A percentile compares a stretch with the other conserved stretches of the same genome.
Conservation (phyloP, 2,329 filamentous ascomycete genomes). For the Graphium sp. region DNA sequence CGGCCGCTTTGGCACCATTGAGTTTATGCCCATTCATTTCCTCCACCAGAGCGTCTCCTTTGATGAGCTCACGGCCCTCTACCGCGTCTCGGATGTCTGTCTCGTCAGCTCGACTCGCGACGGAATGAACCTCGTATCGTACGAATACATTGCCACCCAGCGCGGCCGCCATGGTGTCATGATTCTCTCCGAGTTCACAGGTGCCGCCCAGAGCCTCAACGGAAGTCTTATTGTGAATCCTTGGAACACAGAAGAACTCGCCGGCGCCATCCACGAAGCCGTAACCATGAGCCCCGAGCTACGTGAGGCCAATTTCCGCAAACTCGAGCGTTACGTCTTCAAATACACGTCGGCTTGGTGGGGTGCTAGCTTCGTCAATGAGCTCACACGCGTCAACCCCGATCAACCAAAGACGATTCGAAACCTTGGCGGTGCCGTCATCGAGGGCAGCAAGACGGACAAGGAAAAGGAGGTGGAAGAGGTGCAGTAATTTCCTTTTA, state of each 20-base stretch:
- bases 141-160: slow-evolving; percentile 95
- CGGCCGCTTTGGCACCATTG: slow-evolving; percentile 88
- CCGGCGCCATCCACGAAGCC: slow-evolving; percentile 86
- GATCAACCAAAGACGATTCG: slow-evolving; percentile 22
- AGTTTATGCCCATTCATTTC: slow-evolving; percentile 99
- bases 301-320: slow-evolving; percentile 72
- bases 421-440: slow-evolving; percentile 21
- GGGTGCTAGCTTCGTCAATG: slow-evolving; percentile 82
- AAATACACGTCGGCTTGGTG: slow-evolving; percentile 98
- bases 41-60: slow-evolving; percentile 92
- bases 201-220: slow-evolving; percentile 85
- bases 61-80: slow-evolving; percentile 85
- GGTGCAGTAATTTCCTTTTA: too few relatives aligned
- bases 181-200: slow-evolving; percentile 93
- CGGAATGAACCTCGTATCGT: slow-evolving; percentile 96
- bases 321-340: slow-evolving; percentile 86
- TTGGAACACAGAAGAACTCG: slow-evolving; percentile 95
- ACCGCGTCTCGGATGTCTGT: slow-evolving; percentile 82
- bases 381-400: slow-evolving; percentile 43
- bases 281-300: slow-evolving; percentile 91
- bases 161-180: slow-evolving; percentile 80
- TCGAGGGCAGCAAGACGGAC: too few relatives aligned
- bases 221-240: slow-evolving; percentile 92
- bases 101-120: slow-evolving; percentile 91
- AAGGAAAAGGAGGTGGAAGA: too few relatives aligned